phyloP scores from a whole-genome alignment of 2,329 filamentous ascomycete genomes.

The Cladosporium sp. region DNA sequence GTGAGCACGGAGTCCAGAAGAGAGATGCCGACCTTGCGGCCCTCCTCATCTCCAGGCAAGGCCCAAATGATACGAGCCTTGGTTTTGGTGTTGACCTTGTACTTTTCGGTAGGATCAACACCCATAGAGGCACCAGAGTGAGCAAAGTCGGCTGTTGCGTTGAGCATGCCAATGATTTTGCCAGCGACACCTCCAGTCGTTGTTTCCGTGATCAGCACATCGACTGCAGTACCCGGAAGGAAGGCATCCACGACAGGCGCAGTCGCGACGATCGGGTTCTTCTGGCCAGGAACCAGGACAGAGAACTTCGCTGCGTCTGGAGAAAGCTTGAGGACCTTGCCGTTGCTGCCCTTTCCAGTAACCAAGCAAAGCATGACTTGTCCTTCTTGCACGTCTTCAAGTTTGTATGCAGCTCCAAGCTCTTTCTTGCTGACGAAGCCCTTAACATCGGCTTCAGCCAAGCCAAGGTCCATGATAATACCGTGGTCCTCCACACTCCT shows the following conservation, averaged over 20 bases:
- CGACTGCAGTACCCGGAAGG: conserved; percentile 86
- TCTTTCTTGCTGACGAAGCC: conserved; percentile 88
- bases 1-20: conserved; percentile 79
- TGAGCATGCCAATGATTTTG: conserved; percentile 88
- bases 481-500: conserved; percentile 94
- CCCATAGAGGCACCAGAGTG: conserved; percentile 71
- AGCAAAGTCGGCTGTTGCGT: conserved; percentile 85
- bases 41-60: conserved; percentile 70
- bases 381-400: conserved; percentile 74
- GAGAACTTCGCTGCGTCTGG: conserved; percentile 58
- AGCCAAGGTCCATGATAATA: conserved; percentile 85
- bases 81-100: conserved; percentile 80
- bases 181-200: conserved; percentile 74
- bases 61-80: conserved; percentile 86
- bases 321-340: conserved; percentile 84
- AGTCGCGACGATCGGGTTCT: conserved; percentile 55
- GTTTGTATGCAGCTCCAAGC: conserved; percentile 64
- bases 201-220: conserved; percentile 77
- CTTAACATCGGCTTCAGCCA: conserved; percentile 66
- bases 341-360: conserved; percentile 70
- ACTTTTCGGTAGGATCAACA: conserved; percentile 61
- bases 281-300: conserved; percentile 23
- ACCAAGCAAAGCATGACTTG: conserved; percentile 82
- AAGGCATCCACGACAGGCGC: conserved; percentile 88
- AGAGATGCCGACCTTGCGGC: conserved; percentile 83